Percentiles rank a stretch among this genome's conserved stretches.
These are phyloP conservation scores for Blumeria hordei DNA, from an alignment of 2,329 filamentous ascomycete genomes.

Conservation along the genomic window DNA sequence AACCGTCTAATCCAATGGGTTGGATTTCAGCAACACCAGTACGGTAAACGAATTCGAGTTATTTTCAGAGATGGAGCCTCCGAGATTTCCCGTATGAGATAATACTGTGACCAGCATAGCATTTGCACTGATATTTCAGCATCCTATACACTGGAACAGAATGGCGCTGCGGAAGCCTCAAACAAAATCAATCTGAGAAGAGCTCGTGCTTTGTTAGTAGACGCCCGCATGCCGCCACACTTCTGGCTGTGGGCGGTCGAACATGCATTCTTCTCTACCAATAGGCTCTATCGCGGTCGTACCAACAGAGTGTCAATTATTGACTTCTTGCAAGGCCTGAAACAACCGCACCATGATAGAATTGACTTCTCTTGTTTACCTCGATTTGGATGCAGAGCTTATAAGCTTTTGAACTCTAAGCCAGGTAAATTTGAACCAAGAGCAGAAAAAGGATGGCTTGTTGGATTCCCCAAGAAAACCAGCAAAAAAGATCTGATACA, in stretches of 20 bases:
- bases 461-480: background rate
- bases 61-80: background rate
- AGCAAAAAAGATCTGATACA: background rate
- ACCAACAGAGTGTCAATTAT: background rate
- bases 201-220: background rate
- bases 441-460: background rate
- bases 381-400: slow-evolving; percentile 1
- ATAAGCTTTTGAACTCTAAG: background rate
- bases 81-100: background rate
- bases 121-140: background rate
- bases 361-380: background rate
- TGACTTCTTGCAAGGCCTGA: background rate
- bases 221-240: background rate
- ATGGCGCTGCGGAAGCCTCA: background rate
- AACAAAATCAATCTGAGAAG: background rate
- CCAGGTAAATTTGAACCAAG: background rate
- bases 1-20: background rate
- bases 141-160: background rate
- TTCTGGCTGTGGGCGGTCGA: background rate
- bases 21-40: background rate
- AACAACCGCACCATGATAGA: background rate
- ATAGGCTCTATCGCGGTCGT: too few species aligned
- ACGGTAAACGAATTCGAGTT: background rate
- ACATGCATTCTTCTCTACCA: background rate
- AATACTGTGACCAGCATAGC: background rate